A percentile compares a stretch with the other conserved stretches of the same genome.
Conservation (phyloP, 2,329 filamentous ascomycete species). For the Neofusicoccum umdonicola region DNA sequence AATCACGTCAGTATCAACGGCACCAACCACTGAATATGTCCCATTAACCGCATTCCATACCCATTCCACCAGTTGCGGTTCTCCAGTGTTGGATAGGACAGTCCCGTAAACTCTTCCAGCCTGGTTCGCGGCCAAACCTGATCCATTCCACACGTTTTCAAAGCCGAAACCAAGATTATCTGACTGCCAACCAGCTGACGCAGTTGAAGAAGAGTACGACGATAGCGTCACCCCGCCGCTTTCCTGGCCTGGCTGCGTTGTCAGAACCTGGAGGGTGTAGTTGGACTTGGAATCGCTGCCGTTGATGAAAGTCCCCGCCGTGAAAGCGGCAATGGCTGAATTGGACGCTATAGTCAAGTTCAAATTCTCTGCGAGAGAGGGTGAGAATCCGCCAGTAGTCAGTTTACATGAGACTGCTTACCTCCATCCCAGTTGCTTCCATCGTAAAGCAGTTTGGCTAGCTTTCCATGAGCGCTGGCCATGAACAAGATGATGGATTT, state of each 20-base stretch:
- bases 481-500: neutral
- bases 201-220: neutral
- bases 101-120: neutral
- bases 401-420: neutral
- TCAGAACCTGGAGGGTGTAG: neutral
- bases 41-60: neutral
- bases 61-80: neutral
- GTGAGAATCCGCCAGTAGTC: neutral
- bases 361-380: neutral
- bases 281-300: neutral
- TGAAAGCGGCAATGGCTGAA: neutral
- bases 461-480: neutral
- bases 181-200: neutral
- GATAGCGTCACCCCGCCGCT: neutral
- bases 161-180: neutral
- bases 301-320: neutral
- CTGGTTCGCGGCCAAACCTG: neutral
- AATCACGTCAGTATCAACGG: neutral
- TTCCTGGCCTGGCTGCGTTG: neutral
- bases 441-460: neutral
- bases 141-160: neutral
- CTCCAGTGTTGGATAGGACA: neutral
- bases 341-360: neutral
- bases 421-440: neutral
- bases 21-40: neutral